These are phyloP conservation scores for Saccharum spontaneum DNA, from an alignment of 176 grass and related monocot genomes.

Conservation along the genomic window DNA sequence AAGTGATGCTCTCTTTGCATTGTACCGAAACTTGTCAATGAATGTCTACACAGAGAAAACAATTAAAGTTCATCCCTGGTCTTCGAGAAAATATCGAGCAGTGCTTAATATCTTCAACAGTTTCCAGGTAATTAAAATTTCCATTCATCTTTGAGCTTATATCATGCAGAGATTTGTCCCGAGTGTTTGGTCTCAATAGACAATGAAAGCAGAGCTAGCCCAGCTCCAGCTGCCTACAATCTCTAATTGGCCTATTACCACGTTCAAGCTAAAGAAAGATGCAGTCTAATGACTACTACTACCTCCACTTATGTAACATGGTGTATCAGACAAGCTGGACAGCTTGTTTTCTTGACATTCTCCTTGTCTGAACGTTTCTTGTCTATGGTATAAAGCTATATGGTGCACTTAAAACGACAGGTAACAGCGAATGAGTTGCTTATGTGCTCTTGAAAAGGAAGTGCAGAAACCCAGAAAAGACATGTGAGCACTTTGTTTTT, in stretches of 20 bases:
- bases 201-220: background rate
- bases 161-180: background rate
- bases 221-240: background rate
- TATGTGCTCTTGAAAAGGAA: conserved; percentile 14
- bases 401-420: background rate
- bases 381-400: conserved; percentile 4
- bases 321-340: background rate
- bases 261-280: conserved; percentile 13
- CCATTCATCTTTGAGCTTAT: conserved; percentile 16
- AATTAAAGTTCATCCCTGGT: background rate
- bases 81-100: conserved; percentile 18
- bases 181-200: background rate
- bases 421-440: background rate
- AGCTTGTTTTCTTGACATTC: background rate
- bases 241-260: conserved; percentile 12
- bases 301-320: background rate
- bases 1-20: conserved; percentile 93
- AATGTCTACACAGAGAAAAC: conserved; percentile 63
- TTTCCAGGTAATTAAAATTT: background rate
- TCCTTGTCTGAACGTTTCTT: background rate
- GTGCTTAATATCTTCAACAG: background rate
- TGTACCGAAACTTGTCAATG: conserved; percentile 96
- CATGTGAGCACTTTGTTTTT: background rate
- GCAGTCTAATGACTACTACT: background rate
- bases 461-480: background rate